These are phyloP conservation scores for Paralagenidium karlingii DNA, from an alignment of 352 stramenopile species.

Conservation along the genomic window DNA sequence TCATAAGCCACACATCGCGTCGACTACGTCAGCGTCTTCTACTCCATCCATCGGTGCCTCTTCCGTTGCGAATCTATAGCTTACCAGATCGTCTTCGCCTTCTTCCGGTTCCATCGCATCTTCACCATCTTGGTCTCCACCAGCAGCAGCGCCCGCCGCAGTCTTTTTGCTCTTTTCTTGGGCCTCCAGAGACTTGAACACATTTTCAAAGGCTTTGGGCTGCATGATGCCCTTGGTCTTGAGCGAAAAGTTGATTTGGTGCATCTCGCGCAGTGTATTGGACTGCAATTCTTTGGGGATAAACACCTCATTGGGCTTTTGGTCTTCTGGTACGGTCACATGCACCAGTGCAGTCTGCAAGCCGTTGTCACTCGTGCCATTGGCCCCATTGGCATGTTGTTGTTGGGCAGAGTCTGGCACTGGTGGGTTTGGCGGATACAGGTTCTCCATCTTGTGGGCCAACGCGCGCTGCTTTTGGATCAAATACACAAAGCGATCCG, in stretches of 20 bases:
- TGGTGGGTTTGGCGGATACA: slow-evolving; percentile 56
- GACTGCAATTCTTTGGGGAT: slow-evolving; percentile 45
- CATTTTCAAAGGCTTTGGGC: slow-evolving; percentile 46
- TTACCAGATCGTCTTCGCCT: slow-evolving; percentile 17
- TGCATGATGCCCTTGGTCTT: slow-evolving; percentile 42
- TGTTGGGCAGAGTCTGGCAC: too few relatives aligned
- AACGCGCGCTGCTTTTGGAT: slow-evolving; percentile 55
- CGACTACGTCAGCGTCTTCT: background rate
- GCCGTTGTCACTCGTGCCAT: slow-evolving; percentile 4
- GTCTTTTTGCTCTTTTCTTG: slow-evolving; percentile 52
- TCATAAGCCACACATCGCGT: background rate
- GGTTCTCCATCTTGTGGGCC: slow-evolving; percentile 48
- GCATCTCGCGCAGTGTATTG: slow-evolving; percentile 35
- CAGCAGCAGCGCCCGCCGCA: slow-evolving; percentile 19
- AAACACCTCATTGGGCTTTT: slow-evolving; percentile 43
- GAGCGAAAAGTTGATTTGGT: slow-evolving; percentile 7
- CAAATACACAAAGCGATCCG: slow-evolving; percentile 43
- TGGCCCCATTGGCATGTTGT: slow-evolving; percentile 16
- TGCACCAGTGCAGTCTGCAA: slow-evolving; percentile 41
- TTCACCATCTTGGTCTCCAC: slow-evolving; percentile 29
- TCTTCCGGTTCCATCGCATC: slow-evolving; percentile 53
- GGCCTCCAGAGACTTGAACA: slow-evolving; percentile 56
- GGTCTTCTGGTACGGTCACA: slow-evolving; percentile 38
- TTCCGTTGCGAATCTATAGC: too few relatives aligned
- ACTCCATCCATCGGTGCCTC: background rate